Base-by-base conservation (phyloP, 2,329 filamentous ascomycete species). In the Aspergillus sp. region DNA sequence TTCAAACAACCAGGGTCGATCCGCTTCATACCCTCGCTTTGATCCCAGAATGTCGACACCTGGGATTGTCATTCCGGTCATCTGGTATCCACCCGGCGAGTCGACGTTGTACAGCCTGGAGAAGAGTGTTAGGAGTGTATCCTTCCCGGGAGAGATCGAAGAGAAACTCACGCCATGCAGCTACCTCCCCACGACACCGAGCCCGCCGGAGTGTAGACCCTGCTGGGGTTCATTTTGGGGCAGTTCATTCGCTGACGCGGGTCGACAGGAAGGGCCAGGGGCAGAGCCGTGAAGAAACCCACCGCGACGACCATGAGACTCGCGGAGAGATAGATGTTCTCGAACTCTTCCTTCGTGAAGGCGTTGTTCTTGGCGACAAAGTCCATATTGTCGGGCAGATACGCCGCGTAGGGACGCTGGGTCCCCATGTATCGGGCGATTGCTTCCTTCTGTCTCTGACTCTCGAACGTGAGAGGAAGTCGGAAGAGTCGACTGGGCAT, bases 381-480 rank as follows among this genome's bases (percentile, higher is more conserved):
- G 1, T 79, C 74, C 38, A 86, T 73, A 49, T 86, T 86, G 58
- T 83, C 81, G 0, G 85, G 85, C 0, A 87, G 73, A 62, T 85
- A 88, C 0, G 81, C 78, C 0, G 85, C 85, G 45, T 83, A 78
- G 1, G 80, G 76, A 5, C 85, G 77, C 56, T 85, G 83, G 0
- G 83, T 86, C 20, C 81, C 80, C 63, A 80, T 80, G 65, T 88
- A 88, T 3, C 84, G 76, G 43, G 81, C 71, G 0, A 84, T 77
- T 0, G 84, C 83, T 31, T 81, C 77, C 17, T 75, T 64, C 52
- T 72, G 69, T 29, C 61, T 59, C 50, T 64, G 55, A 55, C 63
- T 66, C 49, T 76, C 67, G 54, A 79, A 77, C 4, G 70, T 72
- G 23, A 79, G 64, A 0, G 77, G 77, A 1, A 79, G 66, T 29